A percentile compares a stretch with the other conserved stretches of the same genome.
Conservation (phyloP, 1,139 yeast species). For the Scheffersomyces segobiensis region DNA sequence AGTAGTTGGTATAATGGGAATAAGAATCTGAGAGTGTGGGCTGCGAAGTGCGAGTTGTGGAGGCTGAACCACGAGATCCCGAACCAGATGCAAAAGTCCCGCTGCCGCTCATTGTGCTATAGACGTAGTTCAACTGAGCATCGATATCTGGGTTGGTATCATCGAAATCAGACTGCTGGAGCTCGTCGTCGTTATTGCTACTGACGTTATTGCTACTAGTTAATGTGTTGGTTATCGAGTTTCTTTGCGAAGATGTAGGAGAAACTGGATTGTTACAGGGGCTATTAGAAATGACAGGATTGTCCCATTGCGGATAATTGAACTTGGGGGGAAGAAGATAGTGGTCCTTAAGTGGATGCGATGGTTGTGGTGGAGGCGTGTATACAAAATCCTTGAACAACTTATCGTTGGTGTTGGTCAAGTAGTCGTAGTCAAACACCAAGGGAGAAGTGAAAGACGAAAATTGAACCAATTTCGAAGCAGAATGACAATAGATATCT, state of each 20-base stretch:
- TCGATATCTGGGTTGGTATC: conserved; percentile 8
- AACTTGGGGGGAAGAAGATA: conserved; percentile 18
- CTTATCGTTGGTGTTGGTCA: conserved; percentile 39
- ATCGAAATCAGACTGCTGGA: conserved; percentile 1
- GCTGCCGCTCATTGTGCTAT: conserved; percentile 15
- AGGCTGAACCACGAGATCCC: neutral
- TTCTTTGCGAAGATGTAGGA: conserved; percentile 15
- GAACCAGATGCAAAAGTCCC: conserved; percentile 1
- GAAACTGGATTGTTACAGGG: conserved; percentile 7
- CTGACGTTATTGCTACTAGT: neutral
- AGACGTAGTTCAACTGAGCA: conserved; percentile 13
- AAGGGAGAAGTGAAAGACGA: conserved; percentile 38
- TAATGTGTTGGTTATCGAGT: conserved; percentile 10
- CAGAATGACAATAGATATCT: conserved; percentile 14
- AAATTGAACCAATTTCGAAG: neutral
- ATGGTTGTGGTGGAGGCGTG: conserved; percentile 25
- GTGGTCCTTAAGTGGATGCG: conserved; percentile 1
- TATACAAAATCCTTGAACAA: conserved; percentile 40
- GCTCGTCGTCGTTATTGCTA: neutral
- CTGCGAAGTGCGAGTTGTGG: neutral
- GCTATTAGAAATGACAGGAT: conserved; percentile 1
- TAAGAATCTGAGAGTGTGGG: conserved; percentile 14
- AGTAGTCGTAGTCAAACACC: conserved; percentile 46
- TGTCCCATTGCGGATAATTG: conserved; percentile 25
- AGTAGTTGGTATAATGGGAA: conserved; percentile 9